These are phyloP conservation scores for Corynespora cassiicola DNA, from an alignment of 2,329 filamentous ascomycete genomes.

Conservation along the genomic window DNA sequence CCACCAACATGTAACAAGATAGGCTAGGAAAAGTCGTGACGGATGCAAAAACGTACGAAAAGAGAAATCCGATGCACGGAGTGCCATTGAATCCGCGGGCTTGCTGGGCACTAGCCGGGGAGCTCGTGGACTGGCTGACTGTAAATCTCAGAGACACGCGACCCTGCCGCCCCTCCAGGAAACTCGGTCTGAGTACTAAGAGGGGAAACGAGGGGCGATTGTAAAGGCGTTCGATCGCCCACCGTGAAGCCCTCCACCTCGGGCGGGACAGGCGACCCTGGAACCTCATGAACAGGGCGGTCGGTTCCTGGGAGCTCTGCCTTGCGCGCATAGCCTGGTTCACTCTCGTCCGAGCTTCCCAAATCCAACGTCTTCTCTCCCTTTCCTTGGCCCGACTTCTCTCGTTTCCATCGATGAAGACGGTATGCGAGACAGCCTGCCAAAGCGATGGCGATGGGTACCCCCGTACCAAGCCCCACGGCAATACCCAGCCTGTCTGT, in stretches of 20 bases:
- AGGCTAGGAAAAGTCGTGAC: no score
- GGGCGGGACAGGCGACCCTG: not conserved
- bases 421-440: slow-evolving; percentile 8
- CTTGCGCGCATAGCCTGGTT: slow-evolving; percentile 9
- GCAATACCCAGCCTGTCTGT: slow-evolving; percentile 3
- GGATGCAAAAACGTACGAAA: no score
- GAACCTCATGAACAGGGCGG: not conserved
- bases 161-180: not conserved
- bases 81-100: no score
- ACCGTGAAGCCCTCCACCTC: slow-evolving; percentile 10
- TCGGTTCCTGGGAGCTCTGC: slow-evolving; percentile 11
- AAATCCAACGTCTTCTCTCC: not conserved
- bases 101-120: no score
- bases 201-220: slow-evolving; percentile 11
- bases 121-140: slow-evolving; percentile 3
- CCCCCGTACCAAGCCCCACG: slow-evolving; percentile 7
- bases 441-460: slow-evolving; percentile 7
- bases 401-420: slow-evolving; percentile 4
- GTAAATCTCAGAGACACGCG: not conserved
- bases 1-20: no score
- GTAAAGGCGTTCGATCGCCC: not conserved
- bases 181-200: slow-evolving; percentile 1
- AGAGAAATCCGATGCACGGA: no score
- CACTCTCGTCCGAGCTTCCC: not conserved
- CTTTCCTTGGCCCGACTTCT: not conserved